phyloP scores from a whole-genome alignment of 2,329 filamentous ascomycete genomes.

The Verticillium nonalfalfae region DNA sequence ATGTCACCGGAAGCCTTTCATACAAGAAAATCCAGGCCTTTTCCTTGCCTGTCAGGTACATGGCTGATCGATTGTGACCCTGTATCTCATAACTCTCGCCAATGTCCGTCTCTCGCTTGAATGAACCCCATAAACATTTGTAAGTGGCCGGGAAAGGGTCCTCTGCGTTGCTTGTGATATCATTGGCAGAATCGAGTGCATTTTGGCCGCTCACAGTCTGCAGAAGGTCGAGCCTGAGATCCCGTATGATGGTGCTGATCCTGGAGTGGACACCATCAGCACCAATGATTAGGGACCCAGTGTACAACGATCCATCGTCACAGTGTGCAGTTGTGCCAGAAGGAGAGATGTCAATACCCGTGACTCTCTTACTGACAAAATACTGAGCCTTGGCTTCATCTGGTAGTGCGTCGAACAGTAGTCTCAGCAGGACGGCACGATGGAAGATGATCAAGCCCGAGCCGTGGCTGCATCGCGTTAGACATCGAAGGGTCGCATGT shows the following conservation, averaged over 20 bases:
- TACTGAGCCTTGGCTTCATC: constrained; percentile 8
- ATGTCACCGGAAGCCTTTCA: constrained; percentile 20
- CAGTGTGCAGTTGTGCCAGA: constrained; percentile 19
- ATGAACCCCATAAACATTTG: constrained; percentile 24
- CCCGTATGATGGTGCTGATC: constrained; percentile 19
- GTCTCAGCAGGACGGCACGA: constrained; percentile 10
- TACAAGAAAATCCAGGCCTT: constrained; percentile 25
- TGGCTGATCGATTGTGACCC: constrained; percentile 15
- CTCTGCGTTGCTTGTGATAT: background rate
- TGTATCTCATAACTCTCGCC: constrained; percentile 25
- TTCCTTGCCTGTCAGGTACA: constrained; percentile 21
- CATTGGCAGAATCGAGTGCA: background rate
- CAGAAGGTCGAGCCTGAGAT: constrained; percentile 15
- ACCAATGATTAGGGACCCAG: constrained; percentile 16
- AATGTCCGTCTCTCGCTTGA: constrained; percentile 13
- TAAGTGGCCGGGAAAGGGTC: constrained; percentile 10
- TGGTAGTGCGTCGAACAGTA: constrained; percentile 14
- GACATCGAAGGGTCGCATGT: background rate
- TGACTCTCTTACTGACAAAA: constrained; percentile 12
- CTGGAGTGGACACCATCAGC: background rate
- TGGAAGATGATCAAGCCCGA: constrained; percentile 16
- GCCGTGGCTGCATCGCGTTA: constrained; percentile 11
- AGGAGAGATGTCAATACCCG: constrained; percentile 11
- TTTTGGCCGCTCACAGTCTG: too few species aligned
- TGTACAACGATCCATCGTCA: constrained; percentile 21